A percentile compares a stretch with the other conserved stretches of the same genome.
Conservation (phyloP, 2,329 filamentous ascomycete species). For the Sporothrix inflata region DNA sequence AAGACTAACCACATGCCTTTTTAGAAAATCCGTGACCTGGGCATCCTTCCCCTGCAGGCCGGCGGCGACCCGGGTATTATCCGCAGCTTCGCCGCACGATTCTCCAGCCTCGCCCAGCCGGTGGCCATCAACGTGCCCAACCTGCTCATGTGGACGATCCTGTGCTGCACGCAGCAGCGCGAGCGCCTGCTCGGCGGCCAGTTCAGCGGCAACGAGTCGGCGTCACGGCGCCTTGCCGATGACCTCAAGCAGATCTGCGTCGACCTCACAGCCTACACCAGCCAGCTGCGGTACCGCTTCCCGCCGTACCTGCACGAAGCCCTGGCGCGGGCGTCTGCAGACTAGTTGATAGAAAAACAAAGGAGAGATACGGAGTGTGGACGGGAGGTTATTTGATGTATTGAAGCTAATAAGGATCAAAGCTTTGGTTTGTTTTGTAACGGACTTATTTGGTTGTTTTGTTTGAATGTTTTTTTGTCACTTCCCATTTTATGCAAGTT, state of each 20-base stretch:
- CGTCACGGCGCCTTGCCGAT: constrained; percentile 65
- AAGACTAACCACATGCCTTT: not conserved
- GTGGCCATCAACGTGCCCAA: constrained; percentile 89
- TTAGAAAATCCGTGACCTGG: constrained; percentile 70
- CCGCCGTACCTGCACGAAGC: constrained; percentile 86
- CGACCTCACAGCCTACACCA: constrained; percentile 92
- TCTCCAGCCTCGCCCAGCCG: constrained; percentile 75
- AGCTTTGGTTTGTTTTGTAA: not conserved
- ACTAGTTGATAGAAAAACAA: constrained; percentile 45
- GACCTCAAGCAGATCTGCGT: constrained; percentile 78
- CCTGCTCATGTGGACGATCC: constrained; percentile 90
- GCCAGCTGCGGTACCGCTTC: constrained; percentile 87
- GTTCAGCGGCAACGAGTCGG: constrained; percentile 74
- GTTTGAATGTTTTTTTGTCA: not conserved
- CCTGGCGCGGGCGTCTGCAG: constrained; percentile 77
- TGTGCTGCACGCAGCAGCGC: constrained; percentile 79
- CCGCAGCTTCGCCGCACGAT: constrained; percentile 77
- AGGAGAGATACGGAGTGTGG: not conserved
- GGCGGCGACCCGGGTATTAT: constrained; percentile 76
- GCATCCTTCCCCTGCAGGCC: constrained; percentile 79
- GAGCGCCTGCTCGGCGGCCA: constrained; percentile 69
- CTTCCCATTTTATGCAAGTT: not conserved
- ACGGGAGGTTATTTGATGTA: not conserved
- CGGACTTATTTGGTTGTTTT: not conserved
- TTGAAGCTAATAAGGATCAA: constrained; percentile 2